phyloP scores from a whole-genome alignment of 1,284 basidiomycete genomes.

The Hymenochaete sp. region DNA sequence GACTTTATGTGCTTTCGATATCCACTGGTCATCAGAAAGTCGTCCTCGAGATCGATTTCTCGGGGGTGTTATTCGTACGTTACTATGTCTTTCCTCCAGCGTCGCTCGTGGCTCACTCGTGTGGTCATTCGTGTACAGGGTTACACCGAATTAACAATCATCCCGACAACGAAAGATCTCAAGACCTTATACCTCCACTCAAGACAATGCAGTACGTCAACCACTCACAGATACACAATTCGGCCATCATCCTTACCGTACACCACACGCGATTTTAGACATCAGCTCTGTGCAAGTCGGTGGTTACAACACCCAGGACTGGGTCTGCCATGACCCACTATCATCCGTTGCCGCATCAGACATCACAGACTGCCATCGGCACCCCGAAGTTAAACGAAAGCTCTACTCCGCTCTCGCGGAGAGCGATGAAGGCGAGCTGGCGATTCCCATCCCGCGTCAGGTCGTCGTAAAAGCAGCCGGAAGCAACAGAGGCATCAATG shows the following conservation, averaged over 20 bases:
- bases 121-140: slow-evolving; percentile 41
- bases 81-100: background rate
- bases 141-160: slow-evolving; percentile 84
- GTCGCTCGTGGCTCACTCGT: background rate
- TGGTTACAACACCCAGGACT: slow-evolving; percentile 35
- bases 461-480: slow-evolving; percentile 61
- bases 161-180: slow-evolving; percentile 69
- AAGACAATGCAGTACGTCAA: slow-evolving; percentile 75
- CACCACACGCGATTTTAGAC: slow-evolving; percentile 19
- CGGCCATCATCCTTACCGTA: slow-evolving; percentile 10
- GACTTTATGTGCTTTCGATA: slow-evolving; percentile 41
- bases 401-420: slow-evolving; percentile 87
- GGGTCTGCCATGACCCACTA: slow-evolving; percentile 70
- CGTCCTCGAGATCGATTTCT: slow-evolving; percentile 82
- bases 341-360: slow-evolving; percentile 61
- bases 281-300: slow-evolving; percentile 10
- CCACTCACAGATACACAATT: slow-evolving; percentile 2
- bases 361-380: slow-evolving; percentile 76
- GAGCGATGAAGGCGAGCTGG: slow-evolving; percentile 88
- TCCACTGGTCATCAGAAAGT: slow-evolving; percentile 90
- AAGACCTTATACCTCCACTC: slow-evolving; percentile 79
- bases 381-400: slow-evolving; percentile 91
- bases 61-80: slow-evolving; percentile 67
- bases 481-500: slow-evolving; percentile 21
- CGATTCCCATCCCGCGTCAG: slow-evolving; percentile 80